Evolutionary conservation across 2,329 filamentous ascomycete species (phyloP).

Genomic region (Cladophialophora carrionii): DNA sequence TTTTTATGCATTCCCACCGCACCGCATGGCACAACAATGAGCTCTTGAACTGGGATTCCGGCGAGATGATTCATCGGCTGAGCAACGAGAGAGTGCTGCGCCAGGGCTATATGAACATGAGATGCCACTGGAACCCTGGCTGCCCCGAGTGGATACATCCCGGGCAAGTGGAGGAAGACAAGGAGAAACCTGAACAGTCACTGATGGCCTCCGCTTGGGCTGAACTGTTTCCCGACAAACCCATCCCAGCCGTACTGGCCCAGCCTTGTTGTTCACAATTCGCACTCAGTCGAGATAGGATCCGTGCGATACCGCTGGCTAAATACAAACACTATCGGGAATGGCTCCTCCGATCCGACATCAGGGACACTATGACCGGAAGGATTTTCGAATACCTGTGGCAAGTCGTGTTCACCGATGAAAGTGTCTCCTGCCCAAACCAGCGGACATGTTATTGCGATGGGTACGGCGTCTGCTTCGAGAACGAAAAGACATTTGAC

Average conservation of each 20-base stretch:
- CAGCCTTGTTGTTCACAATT: conserved; percentile 69
- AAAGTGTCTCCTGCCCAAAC: conserved; percentile 49
- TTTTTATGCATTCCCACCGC: conserved; percentile 64
- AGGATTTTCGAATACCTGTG: conserved; percentile 67
- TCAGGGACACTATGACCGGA: conserved; percentile 61
- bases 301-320: conserved; percentile 57
- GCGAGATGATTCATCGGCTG: conserved; percentile 55
- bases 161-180: conserved; percentile 44
- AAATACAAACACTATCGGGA: conserved; percentile 62
- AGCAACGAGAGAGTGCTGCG: conserved; percentile 56
- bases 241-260: conserved; percentile 55
- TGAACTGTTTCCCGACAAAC: conserved; percentile 52
- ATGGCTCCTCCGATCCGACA: conserved; percentile 62
- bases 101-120: conserved; percentile 63
- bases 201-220: conserved; percentile 53
- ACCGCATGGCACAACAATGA: conserved; percentile 64
- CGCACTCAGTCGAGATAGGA: conserved; percentile 61
- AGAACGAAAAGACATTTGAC: conserved; percentile 53
- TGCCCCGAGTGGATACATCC: conserved; percentile 64
- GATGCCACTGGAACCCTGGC: conserved; percentile 62
- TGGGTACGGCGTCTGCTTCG: conserved; percentile 66
- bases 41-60: conserved; percentile 55
- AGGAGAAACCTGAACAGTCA: conserved; percentile 53
- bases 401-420: conserved; percentile 64
- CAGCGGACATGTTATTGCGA: conserved; percentile 66